phyloP scores from a whole-genome alignment of 2,329 filamentous ascomycete species.

The Aotearoamyces nothofagi region DNA sequence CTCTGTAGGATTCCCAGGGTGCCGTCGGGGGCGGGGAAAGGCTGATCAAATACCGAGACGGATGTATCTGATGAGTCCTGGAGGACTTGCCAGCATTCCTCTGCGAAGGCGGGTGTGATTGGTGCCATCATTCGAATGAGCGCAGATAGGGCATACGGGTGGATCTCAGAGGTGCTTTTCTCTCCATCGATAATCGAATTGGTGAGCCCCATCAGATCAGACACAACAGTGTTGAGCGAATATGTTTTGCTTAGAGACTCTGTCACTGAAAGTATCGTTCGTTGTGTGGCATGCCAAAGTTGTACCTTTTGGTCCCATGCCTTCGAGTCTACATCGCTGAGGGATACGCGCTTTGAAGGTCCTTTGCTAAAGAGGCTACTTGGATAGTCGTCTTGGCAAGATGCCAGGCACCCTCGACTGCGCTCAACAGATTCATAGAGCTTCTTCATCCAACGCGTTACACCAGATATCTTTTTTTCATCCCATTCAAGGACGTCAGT shows the following conservation, averaged over 20 bases:
- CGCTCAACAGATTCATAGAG: slow-evolving; percentile 40
- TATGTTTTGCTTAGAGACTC: slow-evolving; percentile 56
- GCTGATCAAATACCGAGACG: slow-evolving; percentile 25
- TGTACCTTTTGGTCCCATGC: slow-evolving; percentile 5
- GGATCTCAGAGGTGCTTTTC: slow-evolving; percentile 9
- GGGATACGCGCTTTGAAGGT: slow-evolving; percentile 11
- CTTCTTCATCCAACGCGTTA: slow-evolving; percentile 65
- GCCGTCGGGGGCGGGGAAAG: slow-evolving; percentile 44
- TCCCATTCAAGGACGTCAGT: slow-evolving; percentile 81
- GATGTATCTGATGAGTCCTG: slow-evolving; percentile 7
- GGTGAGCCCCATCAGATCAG: slow-evolving; percentile 68
- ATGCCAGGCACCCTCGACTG: slow-evolving; percentile 10
- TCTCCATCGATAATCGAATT: slow-evolving; percentile 40
- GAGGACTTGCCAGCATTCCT: slow-evolving; percentile 63
- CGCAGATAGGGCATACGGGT: slow-evolving; percentile 31
- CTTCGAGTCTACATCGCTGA: slow-evolving; percentile 21
- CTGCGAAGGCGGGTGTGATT: slow-evolving; percentile 64
- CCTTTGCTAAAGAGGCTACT: slow-evolving; percentile 15
- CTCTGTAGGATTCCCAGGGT: slow-evolving; percentile 33
- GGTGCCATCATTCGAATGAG: slow-evolving; percentile 64
- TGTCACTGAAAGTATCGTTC: slow-evolving; percentile 51
- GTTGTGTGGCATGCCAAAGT: slow-evolving; percentile 52
- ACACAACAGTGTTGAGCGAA: slow-evolving; percentile 69
- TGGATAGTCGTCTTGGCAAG: slow-evolving; percentile 4
- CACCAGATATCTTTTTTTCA: slow-evolving; percentile 63